Evolutionary conservation across 2,329 filamentous ascomycete species (phyloP).

Genomic region (Aspergillus bombycis): DNA sequence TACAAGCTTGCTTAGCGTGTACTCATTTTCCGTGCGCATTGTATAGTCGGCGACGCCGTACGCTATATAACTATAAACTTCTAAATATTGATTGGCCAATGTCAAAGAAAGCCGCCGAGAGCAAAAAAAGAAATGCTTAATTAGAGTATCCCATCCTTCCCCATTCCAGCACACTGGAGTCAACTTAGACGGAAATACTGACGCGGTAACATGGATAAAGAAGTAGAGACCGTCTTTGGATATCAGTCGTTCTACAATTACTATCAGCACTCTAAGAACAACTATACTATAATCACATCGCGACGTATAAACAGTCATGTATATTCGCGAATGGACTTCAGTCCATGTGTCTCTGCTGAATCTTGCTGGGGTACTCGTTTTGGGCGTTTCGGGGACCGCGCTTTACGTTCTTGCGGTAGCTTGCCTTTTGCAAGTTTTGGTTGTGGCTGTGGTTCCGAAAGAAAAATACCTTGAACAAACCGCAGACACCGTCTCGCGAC

Average conservation of each 20-base stretch:
- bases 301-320: not conserved
- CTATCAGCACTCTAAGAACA: not conserved
- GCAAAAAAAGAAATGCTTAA: not conserved
- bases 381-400: slow-evolving; percentile 5
- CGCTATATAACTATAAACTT: not conserved
- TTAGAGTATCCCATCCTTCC: not conserved
- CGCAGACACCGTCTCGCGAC: slow-evolving; percentile 24
- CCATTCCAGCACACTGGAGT: not conserved
- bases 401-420: slow-evolving; percentile 12
- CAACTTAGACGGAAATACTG: not conserved
- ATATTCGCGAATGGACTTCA: slow-evolving; percentile 14
- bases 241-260: not conserved
- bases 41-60: not conserved
- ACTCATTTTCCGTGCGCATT: not conserved
- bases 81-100: not conserved
- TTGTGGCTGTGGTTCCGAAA: slow-evolving; percentile 4
- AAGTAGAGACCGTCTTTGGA: not conserved
- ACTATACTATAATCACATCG: not conserved
- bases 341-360: not conserved
- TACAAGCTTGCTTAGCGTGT: not conserved
- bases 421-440: slow-evolving; percentile 28
- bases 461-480: slow-evolving; percentile 10
- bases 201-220: not conserved
- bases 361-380: slow-evolving; percentile 14
- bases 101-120: not conserved